Conservation (phyloP, 768 basidiomycete genomes). For the Leccinum broughii region DNA sequence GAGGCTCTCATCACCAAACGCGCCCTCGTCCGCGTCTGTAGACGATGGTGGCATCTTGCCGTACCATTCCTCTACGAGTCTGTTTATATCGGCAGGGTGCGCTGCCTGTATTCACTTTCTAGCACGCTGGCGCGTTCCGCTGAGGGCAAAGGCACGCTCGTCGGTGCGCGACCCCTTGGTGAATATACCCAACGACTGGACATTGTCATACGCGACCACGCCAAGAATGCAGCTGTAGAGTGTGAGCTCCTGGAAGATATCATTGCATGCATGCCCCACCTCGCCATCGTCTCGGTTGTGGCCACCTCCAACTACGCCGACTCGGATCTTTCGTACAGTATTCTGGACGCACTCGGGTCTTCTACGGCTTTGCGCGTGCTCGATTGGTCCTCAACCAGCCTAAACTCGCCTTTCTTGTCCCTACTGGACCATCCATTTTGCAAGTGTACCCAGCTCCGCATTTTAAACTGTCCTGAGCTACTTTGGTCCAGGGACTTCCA, state of each 20-base stretch:
- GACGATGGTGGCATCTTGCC: neutral
- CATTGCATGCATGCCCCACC: neutral
- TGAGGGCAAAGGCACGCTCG: neutral
- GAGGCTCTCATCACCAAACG: neutral
- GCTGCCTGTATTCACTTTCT: neutral
- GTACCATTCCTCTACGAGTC: neutral
- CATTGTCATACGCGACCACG: neutral
- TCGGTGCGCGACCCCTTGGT: neutral
- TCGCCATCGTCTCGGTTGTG: neutral
- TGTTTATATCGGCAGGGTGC: neutral
- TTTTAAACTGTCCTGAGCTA: neutral
- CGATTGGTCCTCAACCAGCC: neutral
- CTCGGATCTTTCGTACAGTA: neutral
- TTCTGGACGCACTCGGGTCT: neutral
- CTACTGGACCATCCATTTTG: neutral
- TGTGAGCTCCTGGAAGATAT: neutral
- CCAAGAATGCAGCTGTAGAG: neutral
- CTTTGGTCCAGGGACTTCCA: neutral
- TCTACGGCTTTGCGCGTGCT: neutral
- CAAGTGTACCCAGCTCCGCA: neutral
- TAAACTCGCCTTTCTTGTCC: neutral
- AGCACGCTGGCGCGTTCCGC: neutral
- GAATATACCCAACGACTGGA: neutral
- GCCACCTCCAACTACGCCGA: neutral
- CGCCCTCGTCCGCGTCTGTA: neutral